Base-by-base conservation (phyloP, 306 rosid genomes). In the Dalbergia cultrata region DNA sequence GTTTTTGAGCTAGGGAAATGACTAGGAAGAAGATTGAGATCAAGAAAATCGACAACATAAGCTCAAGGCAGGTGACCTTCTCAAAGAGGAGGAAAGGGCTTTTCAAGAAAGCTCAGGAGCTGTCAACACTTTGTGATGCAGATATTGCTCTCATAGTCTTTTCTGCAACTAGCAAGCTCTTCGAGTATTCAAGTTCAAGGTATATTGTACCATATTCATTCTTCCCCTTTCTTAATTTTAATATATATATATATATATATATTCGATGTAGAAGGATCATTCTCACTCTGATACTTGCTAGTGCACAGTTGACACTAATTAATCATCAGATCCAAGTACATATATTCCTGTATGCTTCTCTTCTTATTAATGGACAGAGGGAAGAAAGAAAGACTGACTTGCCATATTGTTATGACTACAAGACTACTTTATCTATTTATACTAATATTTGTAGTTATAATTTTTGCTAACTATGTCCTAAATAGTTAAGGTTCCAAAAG, bases 31-130 rank as follows among this genome's bases (percentile, higher is more conserved):
- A 75, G 80, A 88, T 86, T 66, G 67, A 75, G 78, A 88, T 88
- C 13, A 86, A 86, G 88, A 88, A 76, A 81, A 86, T 86, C 0
- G 90, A 88, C 19, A 88, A 76, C 74, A 81, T 79, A 22, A 85
- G 87, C 9, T 84, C 90, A 0, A 86, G 92, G 74, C 92, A 88
- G 56, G 92, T 88, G 47, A 86, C 89, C 13, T 88, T 88, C 82
- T 88, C 92, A 0, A 88, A 83, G 82, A 83, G 89, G 78, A 88
- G 88, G 63, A 88, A 70, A 81, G 92, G 92, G 61, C 86, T 89
- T 21, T 73, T 89, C 76, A 89, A 89, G 81, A 89, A 89, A 45
- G 92, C 92, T 67, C 63, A 65, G 54, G 92, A 89, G 76, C 80
- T 89, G 2, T 79, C 90, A 41, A 86, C 87, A 11, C 90, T 89